phyloP scores from a whole-genome alignment of 768 basidiomycete genomes.

The Suillus alpinus region DNA sequence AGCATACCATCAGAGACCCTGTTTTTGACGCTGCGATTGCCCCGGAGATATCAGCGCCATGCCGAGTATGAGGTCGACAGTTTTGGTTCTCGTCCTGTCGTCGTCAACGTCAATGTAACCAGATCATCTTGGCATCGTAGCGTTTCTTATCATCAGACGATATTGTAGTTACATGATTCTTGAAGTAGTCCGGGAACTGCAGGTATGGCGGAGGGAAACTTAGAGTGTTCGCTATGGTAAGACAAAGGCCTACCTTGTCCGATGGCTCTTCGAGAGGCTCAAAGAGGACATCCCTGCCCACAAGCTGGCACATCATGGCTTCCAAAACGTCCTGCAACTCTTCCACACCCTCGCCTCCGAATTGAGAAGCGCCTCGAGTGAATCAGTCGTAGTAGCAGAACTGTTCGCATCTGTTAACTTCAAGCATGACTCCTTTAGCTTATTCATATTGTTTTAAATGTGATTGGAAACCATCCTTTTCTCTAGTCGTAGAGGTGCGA shows the following conservation, averaged over 20 bases:
- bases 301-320: conserved; percentile 45
- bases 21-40: conserved; percentile 61
- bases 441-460: conserved; percentile 72
- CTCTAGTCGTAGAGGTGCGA: conserved; percentile 1
- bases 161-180: conserved; percentile 50
- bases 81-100: conserved; percentile 38
- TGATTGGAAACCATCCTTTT: conserved; percentile 55
- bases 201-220: neutral
- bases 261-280: conserved; percentile 73
- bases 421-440: conserved; percentile 52
- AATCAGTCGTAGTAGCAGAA: conserved; percentile 25
- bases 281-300: conserved; percentile 27
- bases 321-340: conserved; percentile 70
- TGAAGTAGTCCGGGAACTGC: conserved; percentile 77
- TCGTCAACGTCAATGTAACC: conserved; percentile 55
- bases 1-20: conserved; percentile 68
- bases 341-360: conserved; percentile 44
- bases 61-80: conserved; percentile 51
- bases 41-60: neutral
- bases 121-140: conserved; percentile 57
- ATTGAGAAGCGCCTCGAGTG: conserved; percentile 50
- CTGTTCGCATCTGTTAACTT: conserved; percentile 12
- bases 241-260: conserved; percentile 49
- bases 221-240: neutral
- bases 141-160: conserved; percentile 57